Percentiles rank a stretch among this genome's conserved stretches.
These are phyloP conservation scores for Zymoseptoria passerinii DNA, from an alignment of 2,329 filamentous ascomycete species.

Conservation along the genomic window DNA sequence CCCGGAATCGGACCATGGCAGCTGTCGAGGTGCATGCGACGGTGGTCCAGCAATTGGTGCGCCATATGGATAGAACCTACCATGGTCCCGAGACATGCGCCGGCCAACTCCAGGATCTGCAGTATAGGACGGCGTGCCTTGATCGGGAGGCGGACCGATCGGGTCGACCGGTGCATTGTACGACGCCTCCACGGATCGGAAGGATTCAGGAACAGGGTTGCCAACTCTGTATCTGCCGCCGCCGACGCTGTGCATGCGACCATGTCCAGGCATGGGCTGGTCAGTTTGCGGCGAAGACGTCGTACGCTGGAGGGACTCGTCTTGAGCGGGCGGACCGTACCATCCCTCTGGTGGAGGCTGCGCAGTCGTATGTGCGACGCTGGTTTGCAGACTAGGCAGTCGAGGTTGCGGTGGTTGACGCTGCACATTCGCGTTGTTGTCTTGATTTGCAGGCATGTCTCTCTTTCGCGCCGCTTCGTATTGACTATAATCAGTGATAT, in stretches of 20 bases:
- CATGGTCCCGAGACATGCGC: background rate
- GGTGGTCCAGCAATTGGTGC: background rate
- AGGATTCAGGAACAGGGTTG: slow-evolving; percentile 19
- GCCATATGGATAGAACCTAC: background rate
- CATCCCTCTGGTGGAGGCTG: slow-evolving; percentile 17
- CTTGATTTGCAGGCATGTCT: slow-evolving; percentile 11
- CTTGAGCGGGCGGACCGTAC: slow-evolving; percentile 13
- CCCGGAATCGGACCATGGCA: background rate
- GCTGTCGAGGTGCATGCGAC: background rate
- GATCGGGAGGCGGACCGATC: slow-evolving; percentile 15
- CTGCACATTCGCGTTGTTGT: background rate
- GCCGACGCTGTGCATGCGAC: slow-evolving; percentile 18
- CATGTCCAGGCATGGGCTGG: slow-evolving; percentile 6
- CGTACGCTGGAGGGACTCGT: background rate
- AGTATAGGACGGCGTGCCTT: background rate
- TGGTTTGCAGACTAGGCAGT: background rate
- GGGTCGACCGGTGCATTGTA: slow-evolving; percentile 14
- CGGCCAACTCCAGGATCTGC: background rate
- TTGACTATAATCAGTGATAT: slow-evolving; percentile 11
- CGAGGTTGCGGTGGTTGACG: background rate
- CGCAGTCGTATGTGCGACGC: background rate
- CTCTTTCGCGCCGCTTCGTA: slow-evolving; percentile 17
- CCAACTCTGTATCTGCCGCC: slow-evolving; percentile 4
- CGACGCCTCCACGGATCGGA: slow-evolving; percentile 16
- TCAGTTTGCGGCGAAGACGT: background rate